Conservation (phyloP, 1,284 basidiomycete species). For the Vanrija sp. region DNA sequence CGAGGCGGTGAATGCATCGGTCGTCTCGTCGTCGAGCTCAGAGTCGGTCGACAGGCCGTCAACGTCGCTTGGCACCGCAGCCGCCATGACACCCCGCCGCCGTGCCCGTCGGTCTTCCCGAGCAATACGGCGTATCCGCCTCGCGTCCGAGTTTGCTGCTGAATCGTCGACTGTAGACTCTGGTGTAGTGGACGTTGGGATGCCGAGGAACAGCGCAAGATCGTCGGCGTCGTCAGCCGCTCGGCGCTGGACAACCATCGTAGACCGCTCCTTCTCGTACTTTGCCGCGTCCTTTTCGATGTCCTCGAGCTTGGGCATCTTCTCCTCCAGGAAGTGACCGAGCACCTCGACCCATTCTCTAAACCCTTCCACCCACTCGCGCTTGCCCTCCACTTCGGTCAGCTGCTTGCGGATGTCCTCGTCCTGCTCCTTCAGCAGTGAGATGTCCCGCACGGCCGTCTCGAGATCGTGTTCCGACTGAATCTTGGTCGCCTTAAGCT, state of each 20-base stretch:
- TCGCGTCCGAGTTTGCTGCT: slow-evolving; percentile 51
- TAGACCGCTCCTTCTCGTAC: slow-evolving; percentile 67
- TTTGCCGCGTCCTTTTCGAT: slow-evolving; percentile 77
- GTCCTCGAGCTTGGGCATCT: slow-evolving; percentile 79
- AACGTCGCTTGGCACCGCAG: slow-evolving; percentile 46
- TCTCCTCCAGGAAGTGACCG: slow-evolving; percentile 84
- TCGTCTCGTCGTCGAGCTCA: slow-evolving; percentile 61
- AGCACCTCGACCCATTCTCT: slow-evolving; percentile 81
- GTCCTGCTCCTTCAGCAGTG: slow-evolving; percentile 69
- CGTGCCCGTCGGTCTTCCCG: slow-evolving; percentile 53
- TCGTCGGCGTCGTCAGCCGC: slow-evolving; percentile 76
- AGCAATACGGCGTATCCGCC: slow-evolving; percentile 58
- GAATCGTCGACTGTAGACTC: slow-evolving; percentile 33
- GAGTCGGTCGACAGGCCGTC: slow-evolving; percentile 86
- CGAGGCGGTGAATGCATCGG: slow-evolving; percentile 66
- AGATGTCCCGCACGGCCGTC: slow-evolving; percentile 58
- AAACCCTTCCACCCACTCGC: slow-evolving; percentile 82
- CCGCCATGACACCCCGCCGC: slow-evolving; percentile 38
- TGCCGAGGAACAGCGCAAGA: slow-evolving; percentile 67
- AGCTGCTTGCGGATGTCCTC: slow-evolving; percentile 75
- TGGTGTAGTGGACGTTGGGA: slow-evolving; percentile 43
- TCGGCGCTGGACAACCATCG: slow-evolving; percentile 66
- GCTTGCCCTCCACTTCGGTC: slow-evolving; percentile 70
- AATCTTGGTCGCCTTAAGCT: slow-evolving; percentile 48
- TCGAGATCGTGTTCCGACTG: slow-evolving; percentile 45